Conservation (phyloP, 805 yeast genomes). For the Wickerhamiella cacticola region DNA sequence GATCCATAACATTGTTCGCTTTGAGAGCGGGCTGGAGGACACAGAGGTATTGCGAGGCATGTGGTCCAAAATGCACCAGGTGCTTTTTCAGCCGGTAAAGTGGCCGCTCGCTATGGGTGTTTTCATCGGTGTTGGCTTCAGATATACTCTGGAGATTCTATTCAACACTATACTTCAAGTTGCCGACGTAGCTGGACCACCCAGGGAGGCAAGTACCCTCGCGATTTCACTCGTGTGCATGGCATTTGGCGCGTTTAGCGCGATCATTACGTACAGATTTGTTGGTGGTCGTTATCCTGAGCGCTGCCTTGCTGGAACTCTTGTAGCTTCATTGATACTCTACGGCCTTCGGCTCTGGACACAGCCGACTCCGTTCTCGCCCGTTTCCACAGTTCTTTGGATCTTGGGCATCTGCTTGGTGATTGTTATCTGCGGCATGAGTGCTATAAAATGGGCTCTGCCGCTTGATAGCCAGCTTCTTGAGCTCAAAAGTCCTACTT, state of each 20-base stretch:
- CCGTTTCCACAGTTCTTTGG: conserved; percentile 4
- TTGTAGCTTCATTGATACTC: background rate
- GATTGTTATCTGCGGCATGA: conserved; percentile 9
- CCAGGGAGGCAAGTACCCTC: background rate
- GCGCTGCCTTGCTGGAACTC: background rate
- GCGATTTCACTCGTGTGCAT: conserved; percentile 10
- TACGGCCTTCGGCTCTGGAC: conserved; percentile 9
- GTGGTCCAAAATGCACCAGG: conserved; percentile 23
- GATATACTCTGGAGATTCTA: conserved; percentile 5
- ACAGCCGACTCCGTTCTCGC: conserved; percentile 6
- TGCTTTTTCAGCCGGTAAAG: conserved; percentile 20
- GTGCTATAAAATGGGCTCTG: conserved; percentile 5
- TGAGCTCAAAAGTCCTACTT: background rate
- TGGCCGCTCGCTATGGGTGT: conserved; percentile 17
- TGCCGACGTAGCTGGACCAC: conserved; percentile 17
- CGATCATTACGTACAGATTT: conserved; percentile 15
- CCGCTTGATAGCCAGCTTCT: conserved; percentile 3
- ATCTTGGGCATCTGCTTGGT: conserved; percentile 8
- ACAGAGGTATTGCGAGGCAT: conserved; percentile 22
- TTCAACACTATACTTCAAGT: conserved; percentile 17
- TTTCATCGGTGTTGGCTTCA: conserved; percentile 17
- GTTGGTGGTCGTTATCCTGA: conserved; percentile 18
- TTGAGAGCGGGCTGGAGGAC: conserved; percentile 21
- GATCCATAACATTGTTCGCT: conserved; percentile 22
- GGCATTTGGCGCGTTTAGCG: conserved; percentile 17